A percentile compares a stretch with the other conserved stretches of the same genome.
These are phyloP conservation scores for Umbilicus rupestris DNA, from an alignment of 164 flowering plant species.

Conservation along the genomic window DNA sequence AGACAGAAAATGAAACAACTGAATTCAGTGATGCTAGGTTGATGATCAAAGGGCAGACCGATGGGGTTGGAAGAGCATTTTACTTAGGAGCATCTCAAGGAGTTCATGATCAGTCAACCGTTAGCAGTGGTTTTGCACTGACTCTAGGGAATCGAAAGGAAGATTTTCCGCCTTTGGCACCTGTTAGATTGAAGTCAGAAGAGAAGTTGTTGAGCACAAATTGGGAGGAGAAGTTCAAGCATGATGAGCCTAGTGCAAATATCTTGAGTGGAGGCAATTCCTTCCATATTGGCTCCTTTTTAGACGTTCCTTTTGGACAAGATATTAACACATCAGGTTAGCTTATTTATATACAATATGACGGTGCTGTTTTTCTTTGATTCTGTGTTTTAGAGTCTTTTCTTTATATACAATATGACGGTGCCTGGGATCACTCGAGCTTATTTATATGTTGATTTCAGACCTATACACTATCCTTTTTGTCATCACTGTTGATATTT, in stretches of 20 bases:
- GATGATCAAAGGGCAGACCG: slow-evolving; percentile 57
- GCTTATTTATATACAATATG: slow-evolving; percentile 9
- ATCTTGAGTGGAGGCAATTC: slow-evolving; percentile 37
- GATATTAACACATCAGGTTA: slow-evolving; percentile 69
- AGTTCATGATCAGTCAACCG: slow-evolving; percentile 32
- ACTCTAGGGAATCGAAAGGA: slow-evolving; percentile 53
- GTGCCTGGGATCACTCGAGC: too few species aligned
- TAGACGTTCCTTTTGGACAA: slow-evolving; percentile 93
- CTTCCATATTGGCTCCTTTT: slow-evolving; percentile 63
- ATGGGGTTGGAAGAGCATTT: slow-evolving; percentile 65
- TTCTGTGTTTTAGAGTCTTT: too few species aligned
- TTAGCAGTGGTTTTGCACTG: slow-evolving; percentile 32
- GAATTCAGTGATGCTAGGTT: slow-evolving; percentile 37
- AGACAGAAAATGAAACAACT: slow-evolving; percentile 41
- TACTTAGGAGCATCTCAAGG: slow-evolving; percentile 48
- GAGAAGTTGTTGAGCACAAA: slow-evolving; percentile 46
- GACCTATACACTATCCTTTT: too few species aligned
- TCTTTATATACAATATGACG: too few species aligned
- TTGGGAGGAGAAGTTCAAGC: slow-evolving; percentile 79
- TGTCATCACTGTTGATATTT: too few species aligned
- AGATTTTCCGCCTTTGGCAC: slow-evolving; percentile 80
- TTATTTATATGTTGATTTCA: too few species aligned
- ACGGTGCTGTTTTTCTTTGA: neutral
- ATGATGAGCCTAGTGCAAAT: slow-evolving; percentile 46
- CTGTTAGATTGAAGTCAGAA: slow-evolving; percentile 83